Base-by-base conservation (phyloP, 129 eudicot species). In the Solidago caesia region DNA sequence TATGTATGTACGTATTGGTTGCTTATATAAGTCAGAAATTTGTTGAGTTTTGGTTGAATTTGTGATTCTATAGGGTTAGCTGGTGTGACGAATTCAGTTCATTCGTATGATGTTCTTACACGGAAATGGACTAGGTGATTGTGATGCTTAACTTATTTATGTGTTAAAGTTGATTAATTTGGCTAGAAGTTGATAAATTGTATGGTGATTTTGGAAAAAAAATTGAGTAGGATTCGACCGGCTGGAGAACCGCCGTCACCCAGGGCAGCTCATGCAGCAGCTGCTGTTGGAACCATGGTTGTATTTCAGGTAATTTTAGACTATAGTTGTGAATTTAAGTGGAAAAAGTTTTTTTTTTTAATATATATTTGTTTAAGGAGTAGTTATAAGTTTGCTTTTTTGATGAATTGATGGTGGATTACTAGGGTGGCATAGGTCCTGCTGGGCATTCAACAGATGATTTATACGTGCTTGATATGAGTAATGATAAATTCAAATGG, bases 381-480 rank as follows among this genome's bases (percentile, higher is more conserved):
- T 33, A 29, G 33, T 68, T 80, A 44, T 64, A 66, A 63, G 45
- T 21, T 58, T 55, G 41, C 29, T 51, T 58, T 46, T 51, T 42
- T 73, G 53, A 70, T 77, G 55, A 68, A 69, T 60, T 74, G 82
- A 43, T 82, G 53, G 5, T 83, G 60, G 29, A 44, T 84, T 78
- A 75, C 43, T 81, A 94, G 99, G 99, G 99, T 60, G 99, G 99
- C 10, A 94, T 94, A 61, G 97, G 99, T 70, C 97, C 99, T 15
- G 88, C 99, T 26, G 99, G 99, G 77, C 99, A 88, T 84, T 94
- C 99, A 6, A 94, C 99, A 0, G 99, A 94, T 79, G 99, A 94
- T 81, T 86, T 94, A 43, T 91, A 94, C 44, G 96, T 94, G 82
- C 99, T 94, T 68, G 97, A 94, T 71, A 80, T 88, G 88, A 85